Evolutionary conservation across 306 rosid species (phyloP).

Genomic region (Citrullus colocynthis): DNA sequence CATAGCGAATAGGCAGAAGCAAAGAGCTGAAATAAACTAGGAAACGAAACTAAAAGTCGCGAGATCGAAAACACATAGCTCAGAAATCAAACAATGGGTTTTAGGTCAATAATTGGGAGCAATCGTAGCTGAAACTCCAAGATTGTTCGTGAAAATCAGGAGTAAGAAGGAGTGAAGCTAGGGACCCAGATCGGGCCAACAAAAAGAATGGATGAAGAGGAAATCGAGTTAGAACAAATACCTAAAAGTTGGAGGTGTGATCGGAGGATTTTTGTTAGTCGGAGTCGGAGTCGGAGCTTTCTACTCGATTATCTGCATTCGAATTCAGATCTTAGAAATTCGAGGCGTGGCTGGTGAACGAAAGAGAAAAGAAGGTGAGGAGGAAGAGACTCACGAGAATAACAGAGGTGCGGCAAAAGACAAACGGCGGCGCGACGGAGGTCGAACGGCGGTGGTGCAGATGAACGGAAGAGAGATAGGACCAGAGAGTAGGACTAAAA

Average conservation of each 20-base stretch:
- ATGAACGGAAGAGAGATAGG: no score
- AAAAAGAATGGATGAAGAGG: background rate
- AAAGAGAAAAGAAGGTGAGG: no score
- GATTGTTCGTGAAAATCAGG: background rate
- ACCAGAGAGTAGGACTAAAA: no score
- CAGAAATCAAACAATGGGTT: background rate
- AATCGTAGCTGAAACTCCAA: background rate
- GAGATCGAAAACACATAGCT: background rate
- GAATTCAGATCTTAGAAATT: no score
- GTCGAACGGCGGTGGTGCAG: no score
- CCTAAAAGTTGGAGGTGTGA: background rate
- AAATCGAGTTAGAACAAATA: background rate
- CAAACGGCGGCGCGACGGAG: no score
- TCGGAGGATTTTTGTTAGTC: background rate
- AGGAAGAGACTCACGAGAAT: no score
- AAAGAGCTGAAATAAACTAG: background rate
- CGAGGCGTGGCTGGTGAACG: no score
- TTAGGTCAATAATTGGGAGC: background rate
- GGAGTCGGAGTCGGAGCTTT: background rate
- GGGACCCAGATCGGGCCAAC: background rate
- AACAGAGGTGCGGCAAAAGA: no score
- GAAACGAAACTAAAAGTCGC: background rate
- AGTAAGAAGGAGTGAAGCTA: background rate
- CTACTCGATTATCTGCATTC: no score
- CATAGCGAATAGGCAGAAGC: background rate